These are phyloP conservation scores for Ganoderma multipileum DNA, from an alignment of 1,284 basidiomycete species.

Conservation along the genomic window DNA sequence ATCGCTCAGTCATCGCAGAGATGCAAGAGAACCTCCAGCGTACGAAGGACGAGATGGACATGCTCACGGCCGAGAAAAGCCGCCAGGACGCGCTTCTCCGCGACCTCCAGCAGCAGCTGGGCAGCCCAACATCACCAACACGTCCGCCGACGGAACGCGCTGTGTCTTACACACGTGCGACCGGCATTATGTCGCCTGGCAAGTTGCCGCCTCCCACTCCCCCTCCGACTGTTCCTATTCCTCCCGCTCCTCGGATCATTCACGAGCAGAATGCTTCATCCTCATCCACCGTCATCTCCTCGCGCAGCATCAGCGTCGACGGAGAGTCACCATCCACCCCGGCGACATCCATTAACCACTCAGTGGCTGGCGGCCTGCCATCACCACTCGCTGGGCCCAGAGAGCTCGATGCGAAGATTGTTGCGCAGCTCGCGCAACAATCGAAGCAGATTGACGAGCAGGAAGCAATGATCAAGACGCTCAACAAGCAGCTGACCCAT, in stretches of 20 bases:
- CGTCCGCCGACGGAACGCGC: constrained; percentile 61
- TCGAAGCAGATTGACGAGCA: constrained; percentile 81
- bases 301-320: constrained; percentile 65
- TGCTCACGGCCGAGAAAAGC: constrained; percentile 72
- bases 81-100: constrained; percentile 71
- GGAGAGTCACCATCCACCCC: constrained; percentile 63
- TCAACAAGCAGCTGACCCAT: constrained; percentile 91
- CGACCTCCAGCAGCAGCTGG: constrained; percentile 80
- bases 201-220: constrained; percentile 91
- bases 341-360: constrained; percentile 63
- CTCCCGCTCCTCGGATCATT: constrained; percentile 70
- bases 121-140: constrained; percentile 53
- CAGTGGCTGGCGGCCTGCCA: constrained; percentile 43
- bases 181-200: constrained; percentile 63
- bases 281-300: constrained; percentile 54
- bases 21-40: constrained; percentile 77
- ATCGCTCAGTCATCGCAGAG: constrained; percentile 77
- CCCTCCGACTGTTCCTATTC: constrained; percentile 87
- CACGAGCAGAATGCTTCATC: constrained; percentile 50
- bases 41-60: constrained; percentile 83
- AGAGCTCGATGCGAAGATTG: constrained; percentile 59
- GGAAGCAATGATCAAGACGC: constrained; percentile 89
- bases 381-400: constrained; percentile 34
- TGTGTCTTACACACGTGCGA: constrained; percentile 60
- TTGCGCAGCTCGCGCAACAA: constrained; percentile 74